Evolutionary conservation across 257 asterid species (phyloP).

Genomic region (Solanum ossicruentum): DNA sequence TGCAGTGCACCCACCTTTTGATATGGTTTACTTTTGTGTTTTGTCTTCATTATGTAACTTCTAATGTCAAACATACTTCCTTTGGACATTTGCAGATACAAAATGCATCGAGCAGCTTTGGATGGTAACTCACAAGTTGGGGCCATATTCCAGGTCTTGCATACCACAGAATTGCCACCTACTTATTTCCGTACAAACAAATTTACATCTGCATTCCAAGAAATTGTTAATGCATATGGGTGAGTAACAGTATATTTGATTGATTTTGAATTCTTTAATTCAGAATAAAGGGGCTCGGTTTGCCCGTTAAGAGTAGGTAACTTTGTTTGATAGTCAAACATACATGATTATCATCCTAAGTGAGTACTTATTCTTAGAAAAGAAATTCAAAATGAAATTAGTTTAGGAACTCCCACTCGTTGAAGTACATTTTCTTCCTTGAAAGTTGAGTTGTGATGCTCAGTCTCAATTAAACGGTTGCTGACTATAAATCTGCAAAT

Average conservation of each 20-base stretch:
- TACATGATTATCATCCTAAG: neutral
- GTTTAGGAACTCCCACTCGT: neutral
- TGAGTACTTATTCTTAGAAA: neutral
- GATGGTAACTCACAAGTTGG: constrained; percentile 48
- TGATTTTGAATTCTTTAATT: neutral
- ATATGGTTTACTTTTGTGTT: neutral
- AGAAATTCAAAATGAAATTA: neutral
- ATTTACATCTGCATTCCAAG: constrained; percentile 46
- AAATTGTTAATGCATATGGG: constrained; percentile 66
- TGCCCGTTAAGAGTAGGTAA: neutral
- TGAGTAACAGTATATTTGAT: constrained; percentile 11
- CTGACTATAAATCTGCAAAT: neutral
- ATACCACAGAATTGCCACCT: constrained; percentile 48
- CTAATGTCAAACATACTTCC: neutral
- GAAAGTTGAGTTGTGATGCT: neutral
- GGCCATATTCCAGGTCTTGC: constrained; percentile 42
- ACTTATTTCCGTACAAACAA: constrained; percentile 52
- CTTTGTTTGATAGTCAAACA: neutral
- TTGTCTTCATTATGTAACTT: neutral
- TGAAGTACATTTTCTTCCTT: neutral
- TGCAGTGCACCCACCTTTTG: neutral
- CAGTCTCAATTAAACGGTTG: neutral
- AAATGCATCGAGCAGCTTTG: constrained; percentile 28
- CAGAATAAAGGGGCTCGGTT: neutral
- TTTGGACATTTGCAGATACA: constrained; percentile 28